A percentile compares a stretch with the other conserved stretches of the same genome.
Evolutionary conservation across 139 green algal genomes (phyloP).

Genomic region (Chlorella sorokiniana): DNA sequence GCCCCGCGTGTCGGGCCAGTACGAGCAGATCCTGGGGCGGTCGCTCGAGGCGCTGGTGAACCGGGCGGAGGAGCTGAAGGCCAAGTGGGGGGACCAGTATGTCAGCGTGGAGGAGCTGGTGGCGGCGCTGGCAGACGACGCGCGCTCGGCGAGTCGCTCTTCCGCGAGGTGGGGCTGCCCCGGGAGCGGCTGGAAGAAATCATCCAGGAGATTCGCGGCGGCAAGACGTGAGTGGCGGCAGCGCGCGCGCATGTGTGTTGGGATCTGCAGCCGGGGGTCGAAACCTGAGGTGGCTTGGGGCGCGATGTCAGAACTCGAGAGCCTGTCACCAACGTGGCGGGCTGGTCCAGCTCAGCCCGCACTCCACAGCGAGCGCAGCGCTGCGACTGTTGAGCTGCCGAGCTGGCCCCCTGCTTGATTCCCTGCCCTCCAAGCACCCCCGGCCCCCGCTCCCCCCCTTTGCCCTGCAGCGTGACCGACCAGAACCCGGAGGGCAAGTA

Average conservation of each 20-base stretch:
- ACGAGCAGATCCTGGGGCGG: slow-evolving; percentile 88
- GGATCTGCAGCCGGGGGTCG: too few species aligned
- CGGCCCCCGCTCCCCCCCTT: not conserved
- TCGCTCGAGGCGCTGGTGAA: slow-evolving; percentile 91
- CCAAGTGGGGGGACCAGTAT: slow-evolving; percentile 72
- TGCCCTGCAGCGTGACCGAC: slow-evolving; percentile 47
- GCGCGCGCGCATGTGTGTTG: too few species aligned
- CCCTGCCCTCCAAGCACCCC: not conserved
- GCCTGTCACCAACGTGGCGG: too few species aligned
- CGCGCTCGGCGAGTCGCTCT: slow-evolving; percentile 67
- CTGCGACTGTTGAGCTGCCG: not conserved
- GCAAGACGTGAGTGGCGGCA: slow-evolving; percentile 32
- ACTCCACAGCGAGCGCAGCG: too few species aligned
- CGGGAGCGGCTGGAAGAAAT: slow-evolving; percentile 74
- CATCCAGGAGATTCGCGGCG: slow-evolving; percentile 67
- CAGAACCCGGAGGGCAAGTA: slow-evolving; percentile 98
- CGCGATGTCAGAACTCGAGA: too few species aligned
- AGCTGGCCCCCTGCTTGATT: not conserved
- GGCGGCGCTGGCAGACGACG: slow-evolving; percentile 83
- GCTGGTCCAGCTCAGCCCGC: too few species aligned
- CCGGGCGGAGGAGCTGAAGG: slow-evolving; percentile 73
- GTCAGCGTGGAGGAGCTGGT: slow-evolving; percentile 95
- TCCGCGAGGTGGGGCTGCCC: slow-evolving; percentile 71
- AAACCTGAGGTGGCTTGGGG: too few species aligned
- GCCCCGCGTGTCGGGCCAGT: slow-evolving; percentile 76